A percentile compares a stretch with the other conserved stretches of the same genome.
These are phyloP conservation scores for Cercospora beticola DNA, from an alignment of 2,329 filamentous ascomycete species.

Conservation along the genomic window DNA sequence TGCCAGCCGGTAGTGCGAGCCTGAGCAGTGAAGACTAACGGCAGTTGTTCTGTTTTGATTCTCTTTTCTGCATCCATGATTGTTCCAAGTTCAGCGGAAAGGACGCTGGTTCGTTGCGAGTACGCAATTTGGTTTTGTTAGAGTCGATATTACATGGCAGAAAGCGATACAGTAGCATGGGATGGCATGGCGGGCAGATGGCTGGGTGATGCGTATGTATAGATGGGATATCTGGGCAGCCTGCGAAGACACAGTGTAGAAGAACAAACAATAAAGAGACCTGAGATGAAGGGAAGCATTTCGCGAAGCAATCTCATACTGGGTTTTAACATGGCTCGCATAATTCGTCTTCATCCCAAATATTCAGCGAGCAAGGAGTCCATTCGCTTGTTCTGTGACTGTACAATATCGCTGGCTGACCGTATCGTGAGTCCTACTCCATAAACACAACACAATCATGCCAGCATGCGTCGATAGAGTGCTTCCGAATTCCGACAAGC, in stretches of 20 bases:
- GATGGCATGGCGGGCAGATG: background rate
- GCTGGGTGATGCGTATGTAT: background rate
- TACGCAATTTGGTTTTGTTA: slow-evolving; percentile 8
- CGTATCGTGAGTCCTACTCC: too few relatives aligned
- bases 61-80: background rate
- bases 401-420: too few relatives aligned
- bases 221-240: background rate
- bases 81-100: slow-evolving; percentile 9
- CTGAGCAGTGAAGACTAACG: slow-evolving; percentile 9
- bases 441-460: background rate
- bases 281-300: background rate
- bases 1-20: slow-evolving; percentile 10
- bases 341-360: too few relatives aligned
- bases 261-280: background rate
- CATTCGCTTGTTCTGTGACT: too few relatives aligned
- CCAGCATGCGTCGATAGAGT: background rate
- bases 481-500: too few relatives aligned
- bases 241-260: background rate
- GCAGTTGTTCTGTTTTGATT: slow-evolving; percentile 10
- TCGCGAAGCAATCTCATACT: too few relatives aligned
- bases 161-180: slow-evolving; percentile 20
- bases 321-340: too few relatives aligned
- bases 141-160: slow-evolving; percentile 4
- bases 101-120: slow-evolving; percentile 17
- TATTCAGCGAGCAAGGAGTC: too few relatives aligned